Conservation (phyloP, 225 moss, liverwort and hornwort species). For the Takakia lepidozioides region DNA sequence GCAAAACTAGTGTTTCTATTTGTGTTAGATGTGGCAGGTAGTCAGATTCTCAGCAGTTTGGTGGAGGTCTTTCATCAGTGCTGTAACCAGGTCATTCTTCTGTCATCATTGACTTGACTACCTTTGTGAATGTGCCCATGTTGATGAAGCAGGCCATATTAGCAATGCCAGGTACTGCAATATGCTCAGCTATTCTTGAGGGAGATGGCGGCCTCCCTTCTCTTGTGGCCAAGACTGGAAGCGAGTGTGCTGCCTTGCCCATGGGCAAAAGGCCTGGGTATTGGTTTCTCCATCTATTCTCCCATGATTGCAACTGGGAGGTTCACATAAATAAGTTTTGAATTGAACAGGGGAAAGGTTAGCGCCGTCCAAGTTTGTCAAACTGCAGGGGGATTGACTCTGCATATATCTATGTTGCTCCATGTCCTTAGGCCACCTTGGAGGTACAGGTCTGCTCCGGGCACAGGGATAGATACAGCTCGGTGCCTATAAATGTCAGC, state of each 20-base stretch:
- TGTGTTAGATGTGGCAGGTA: neutral
- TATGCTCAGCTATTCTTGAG: slow-evolving; percentile 45
- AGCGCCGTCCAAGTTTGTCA: too few relatives aligned
- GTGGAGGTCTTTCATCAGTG: neutral
- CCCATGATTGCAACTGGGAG: too few relatives aligned
- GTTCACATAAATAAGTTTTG: too few relatives aligned
- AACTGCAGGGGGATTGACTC: too few relatives aligned
- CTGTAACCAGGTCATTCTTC: neutral
- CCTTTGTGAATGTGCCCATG: too few relatives aligned
- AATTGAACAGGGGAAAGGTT: too few relatives aligned
- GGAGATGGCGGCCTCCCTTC: slow-evolving; percentile 43
- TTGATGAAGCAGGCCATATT: slow-evolving; percentile 51
- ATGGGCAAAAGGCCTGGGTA: slow-evolving; percentile 77
- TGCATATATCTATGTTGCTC: too few relatives aligned
- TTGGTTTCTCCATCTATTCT: neutral
- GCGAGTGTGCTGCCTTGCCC: slow-evolving; percentile 50
- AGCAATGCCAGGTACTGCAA: slow-evolving; percentile 32
- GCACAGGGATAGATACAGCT: too few relatives aligned
- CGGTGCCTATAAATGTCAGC: too few relatives aligned
- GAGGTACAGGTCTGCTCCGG: too few relatives aligned
- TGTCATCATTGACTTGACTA: too few relatives aligned
- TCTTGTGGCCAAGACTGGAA: slow-evolving; percentile 58
- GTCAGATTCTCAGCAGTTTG: neutral
- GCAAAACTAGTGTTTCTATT: neutral
- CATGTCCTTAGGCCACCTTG: too few relatives aligned